Evolutionary conservation across 2,329 filamentous ascomycete species (phyloP), one percentile per base, ranked within the genome.

Genomic region (Penicillium brasilianum): DNA sequence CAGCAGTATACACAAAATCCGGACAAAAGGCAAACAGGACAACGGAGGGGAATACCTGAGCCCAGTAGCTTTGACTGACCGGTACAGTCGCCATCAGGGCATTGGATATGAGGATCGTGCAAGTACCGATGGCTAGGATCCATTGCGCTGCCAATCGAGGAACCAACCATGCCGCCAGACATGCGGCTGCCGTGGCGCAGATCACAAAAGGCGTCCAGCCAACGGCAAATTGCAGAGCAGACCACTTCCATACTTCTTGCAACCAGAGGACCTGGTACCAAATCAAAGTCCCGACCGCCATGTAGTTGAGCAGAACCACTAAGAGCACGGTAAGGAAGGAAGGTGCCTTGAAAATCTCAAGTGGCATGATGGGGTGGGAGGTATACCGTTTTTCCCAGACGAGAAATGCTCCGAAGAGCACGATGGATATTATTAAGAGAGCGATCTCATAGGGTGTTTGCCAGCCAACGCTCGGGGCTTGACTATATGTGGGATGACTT

Each of bases 211-310:
- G 81, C 0, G 77, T 74, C 67, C 75, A 81, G 13, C 73, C 73
- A 11, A 76, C 67, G 0, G 76, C 77, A 30, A 78, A 75, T 11
- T 79, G 68, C 2, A 85, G 70, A 1, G 80, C 72, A 1, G 72
- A 73, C 67, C 73, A 73, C n/a, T 77, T 66, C 13, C 82, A 78
- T 4, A 84, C 67, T 10, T 78, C 66, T 58, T 81, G 77, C 32
- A 80, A 69, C 80, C 80, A 84, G 4, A 79, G 69, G 1, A 80
- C 69, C 50, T 79, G 76, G 69, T 85, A 85, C 80, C 81, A 85
- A 8, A 83, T 69, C 0, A 76, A 69, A n/a, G 80, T 82, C 0
- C 81, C 81, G 14, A 81, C 73, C 0, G 78, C 74, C 81, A 84
- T 84, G 68, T 81, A 84, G 32, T 73, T 77, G 7, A 83, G 65